Conservation (phyloP, 2,329 filamentous ascomycete species). For the Dothidotthia symphoricarpi region DNA sequence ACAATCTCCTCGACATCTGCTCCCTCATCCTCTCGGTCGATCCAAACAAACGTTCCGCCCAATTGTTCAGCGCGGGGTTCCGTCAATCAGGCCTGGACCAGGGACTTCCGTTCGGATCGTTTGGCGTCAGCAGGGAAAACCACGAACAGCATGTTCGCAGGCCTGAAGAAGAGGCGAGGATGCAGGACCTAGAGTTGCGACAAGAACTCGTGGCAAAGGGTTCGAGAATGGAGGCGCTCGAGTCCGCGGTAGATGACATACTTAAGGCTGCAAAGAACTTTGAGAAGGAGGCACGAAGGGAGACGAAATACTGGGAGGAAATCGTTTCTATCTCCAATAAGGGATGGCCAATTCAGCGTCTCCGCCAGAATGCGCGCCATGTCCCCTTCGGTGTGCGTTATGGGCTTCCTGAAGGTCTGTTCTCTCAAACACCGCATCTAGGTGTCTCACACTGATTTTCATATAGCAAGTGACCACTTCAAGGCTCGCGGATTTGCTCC, state of each 20-base stretch:
- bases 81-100: conserved; percentile 22
- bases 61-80: conserved; percentile 31
- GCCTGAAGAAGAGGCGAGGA: conserved; percentile 25
- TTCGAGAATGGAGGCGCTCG: conserved; percentile 76
- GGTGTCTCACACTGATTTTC: conserved; percentile 7
- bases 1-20: conserved; percentile 35
- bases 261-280: conserved; percentile 69
- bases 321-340: conserved; percentile 76
- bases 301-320: conserved; percentile 87
- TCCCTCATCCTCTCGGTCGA: conserved; percentile 34
- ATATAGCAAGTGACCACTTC: conserved; percentile 54
- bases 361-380: conserved; percentile 53
- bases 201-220: conserved; percentile 58
- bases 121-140: conserved; percentile 28
- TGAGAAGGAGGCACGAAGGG: conserved; percentile 72
- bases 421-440: background rate
- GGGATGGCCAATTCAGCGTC: conserved; percentile 70
- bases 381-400: conserved; percentile 84
- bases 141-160: conserved; percentile 19
- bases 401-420: conserved; percentile 74
- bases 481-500: conserved; percentile 75
- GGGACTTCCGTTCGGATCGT: conserved; percentile 40
- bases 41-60: conserved; percentile 24
- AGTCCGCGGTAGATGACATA: conserved; percentile 70
- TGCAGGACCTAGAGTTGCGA: conserved; percentile 37